Base-by-base conservation (phyloP, 1,284 basidiomycete species). In the Garcileccinum viscosum region DNA sequence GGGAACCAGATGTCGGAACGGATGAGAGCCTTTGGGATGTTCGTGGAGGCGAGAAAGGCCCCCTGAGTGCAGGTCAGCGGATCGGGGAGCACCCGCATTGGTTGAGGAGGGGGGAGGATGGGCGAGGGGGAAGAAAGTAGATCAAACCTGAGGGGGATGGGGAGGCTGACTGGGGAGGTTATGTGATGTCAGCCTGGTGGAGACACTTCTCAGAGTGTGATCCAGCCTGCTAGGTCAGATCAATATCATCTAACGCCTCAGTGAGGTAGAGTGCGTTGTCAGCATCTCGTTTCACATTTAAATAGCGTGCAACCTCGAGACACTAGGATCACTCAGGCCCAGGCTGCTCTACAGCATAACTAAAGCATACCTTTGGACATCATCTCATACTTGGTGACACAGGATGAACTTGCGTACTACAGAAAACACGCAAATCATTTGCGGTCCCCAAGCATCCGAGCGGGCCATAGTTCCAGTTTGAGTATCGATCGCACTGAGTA, bases 1-100 rank as follows among this genome's bases (percentile, higher is more conserved):
- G 81, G 73, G 76, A 93, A 93, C 90, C 90, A 93, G 73, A 92
- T 86, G 70, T 91, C 89, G 1, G 89, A 86, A 50, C 80, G 81
- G 60, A 79, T 72, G 74, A 84, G 74, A 62, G 77, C 75, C 44
- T 79, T 76, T 15, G 77, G 74, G 22, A 64, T 66, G 44, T 67
- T 61, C 22, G 59, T n/a, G n/a, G 59, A 33, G 32, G 56, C 24
- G 14, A 24, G 58, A 27, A 37, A 7, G 65, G 14, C 4, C 6
- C 35, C 67, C 5, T 68, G 65, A 30, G 68, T 77, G 60, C 75
- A 78, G 50, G 76, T 79, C 8, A 79, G 75, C 50, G 77, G 71
- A 58, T 79, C 76, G 8, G 77, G 70, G 12, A 62, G 65, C 38
- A 50, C 63, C 63, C 75, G 71, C 77, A 78, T 79, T 40, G 53